Base-by-base conservation (phyloP, 2,329 filamentous ascomycete species). In the Diplodia mutila region DNA sequence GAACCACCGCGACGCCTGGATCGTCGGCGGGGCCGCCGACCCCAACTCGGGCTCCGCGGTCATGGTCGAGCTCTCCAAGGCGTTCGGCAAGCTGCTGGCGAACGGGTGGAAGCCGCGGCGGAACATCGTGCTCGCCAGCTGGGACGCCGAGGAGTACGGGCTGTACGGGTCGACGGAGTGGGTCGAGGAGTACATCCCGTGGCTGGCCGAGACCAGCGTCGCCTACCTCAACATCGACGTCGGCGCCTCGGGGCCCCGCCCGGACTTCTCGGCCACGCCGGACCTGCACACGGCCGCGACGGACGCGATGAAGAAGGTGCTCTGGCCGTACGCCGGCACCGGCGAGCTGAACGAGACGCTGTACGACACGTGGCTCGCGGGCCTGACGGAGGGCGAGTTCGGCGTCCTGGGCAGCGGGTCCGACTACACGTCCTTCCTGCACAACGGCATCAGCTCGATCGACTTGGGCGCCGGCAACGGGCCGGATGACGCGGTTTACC, bases 1-100 rank as follows among this genome's bases (percentile, higher is more conserved):
- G 3, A 85, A 86, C 46, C 84, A 86, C 68, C 80, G 84, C 12
- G 84, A 86, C 73, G 84, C 84, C 0, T 86, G 84, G 84, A 83
- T 85, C 11, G 77, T 84, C 29, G 84, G 84, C 5, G 84, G 84
- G 3, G 84, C 84, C 16, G 82, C 81, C 0, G 84, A 86, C 64
- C 84, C 84, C 1, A 85, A 85, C 52, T 83, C 80, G 11, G 84
- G 84, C 1, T 81, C 80, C 2, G 81, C 83, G 1, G 78, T 85
- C 3, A 73, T 86, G 37, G 78, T 85, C 32, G 84, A 86, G 66
- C 73, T 86, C 4, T 79, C 82, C 3, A 84, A 82, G 63, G 83
- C 83, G 0, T 84, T 86, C 65, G 80, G 82, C 3, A 80, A 79
- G 27, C 77, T 85, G 0, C 71, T 82, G 6, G 77, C 79, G 29